phyloP scores from a whole-genome alignment of 257 asterid species.

The Galeopsis tetrahit region DNA sequence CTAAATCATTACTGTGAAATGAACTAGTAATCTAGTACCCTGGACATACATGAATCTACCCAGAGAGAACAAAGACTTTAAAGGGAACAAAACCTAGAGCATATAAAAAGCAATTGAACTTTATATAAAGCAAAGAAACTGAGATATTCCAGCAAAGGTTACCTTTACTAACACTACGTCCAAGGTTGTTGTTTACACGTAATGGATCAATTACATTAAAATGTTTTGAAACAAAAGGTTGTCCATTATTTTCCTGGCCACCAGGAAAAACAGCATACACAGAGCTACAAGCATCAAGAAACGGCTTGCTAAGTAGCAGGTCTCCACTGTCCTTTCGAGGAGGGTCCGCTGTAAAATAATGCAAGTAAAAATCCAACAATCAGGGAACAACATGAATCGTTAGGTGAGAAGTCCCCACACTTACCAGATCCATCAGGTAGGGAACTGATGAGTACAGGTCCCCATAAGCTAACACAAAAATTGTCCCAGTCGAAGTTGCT shows the following conservation, averaged over 20 bases:
- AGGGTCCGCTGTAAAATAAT: constrained; percentile 65
- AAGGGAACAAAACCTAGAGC: background rate
- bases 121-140: constrained; percentile 6
- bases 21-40: constrained; percentile 23
- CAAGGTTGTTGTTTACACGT: constrained; percentile 97
- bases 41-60: background rate
- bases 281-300: constrained; percentile 89
- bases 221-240: constrained; percentile 83
- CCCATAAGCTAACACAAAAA: constrained; percentile 98
- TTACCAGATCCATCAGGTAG: constrained; percentile 92
- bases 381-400: constrained; percentile 18
- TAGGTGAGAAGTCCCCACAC: constrained; percentile 13
- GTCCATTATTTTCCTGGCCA: constrained; percentile 88
- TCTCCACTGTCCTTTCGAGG: constrained; percentile 91
- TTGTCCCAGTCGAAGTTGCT: constrained; percentile 98
- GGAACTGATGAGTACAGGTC: constrained; percentile 91
- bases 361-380: constrained; percentile 33
- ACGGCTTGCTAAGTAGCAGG: constrained; percentile 86
- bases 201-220: constrained; percentile 97
- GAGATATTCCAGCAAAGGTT: constrained; percentile 29
- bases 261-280: constrained; percentile 92
- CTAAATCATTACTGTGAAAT: background rate
- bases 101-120: background rate
- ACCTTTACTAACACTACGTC: constrained; percentile 99
- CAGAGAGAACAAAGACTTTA: background rate